These are phyloP conservation scores for Penicillium manginii DNA, from an alignment of 495 filamentous ascomycete genomes.

Conservation along the genomic window DNA sequence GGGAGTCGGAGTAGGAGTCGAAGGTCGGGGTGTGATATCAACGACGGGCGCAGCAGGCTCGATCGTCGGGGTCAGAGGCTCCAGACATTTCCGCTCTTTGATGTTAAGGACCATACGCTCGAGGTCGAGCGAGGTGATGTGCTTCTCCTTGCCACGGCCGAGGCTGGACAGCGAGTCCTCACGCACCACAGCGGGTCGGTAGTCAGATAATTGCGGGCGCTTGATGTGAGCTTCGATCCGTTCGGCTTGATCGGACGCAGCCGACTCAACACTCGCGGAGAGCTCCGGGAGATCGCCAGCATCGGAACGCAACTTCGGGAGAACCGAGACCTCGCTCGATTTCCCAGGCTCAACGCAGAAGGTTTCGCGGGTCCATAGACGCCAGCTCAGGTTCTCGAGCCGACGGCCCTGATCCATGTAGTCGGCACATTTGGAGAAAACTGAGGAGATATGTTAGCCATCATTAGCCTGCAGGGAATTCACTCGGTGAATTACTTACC, in stretches of 20 bases:
- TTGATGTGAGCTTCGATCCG: slow-evolving; percentile 68
- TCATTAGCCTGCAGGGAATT: background rate
- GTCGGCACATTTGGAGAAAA: slow-evolving; percentile 93
- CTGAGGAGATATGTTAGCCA: slow-evolving; percentile 47
- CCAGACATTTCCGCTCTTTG: slow-evolving; percentile 73
- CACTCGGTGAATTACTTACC: slow-evolving; percentile 60
- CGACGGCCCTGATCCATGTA: slow-evolving; percentile 91
- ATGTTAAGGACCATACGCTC: slow-evolving; percentile 92
- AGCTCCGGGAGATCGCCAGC: slow-evolving; percentile 74
- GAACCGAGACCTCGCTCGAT: slow-evolving; percentile 47
- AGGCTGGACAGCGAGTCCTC: slow-evolving; percentile 54
- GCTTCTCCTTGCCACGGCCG: slow-evolving; percentile 77
- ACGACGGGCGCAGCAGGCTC: slow-evolving; percentile 54
- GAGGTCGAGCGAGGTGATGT: slow-evolving; percentile 84
- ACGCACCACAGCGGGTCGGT: slow-evolving; percentile 49
- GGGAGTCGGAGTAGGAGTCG: slow-evolving; percentile 48
- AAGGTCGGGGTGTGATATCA: slow-evolving; percentile 51
- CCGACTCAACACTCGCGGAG: slow-evolving; percentile 89
- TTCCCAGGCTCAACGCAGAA: slow-evolving; percentile 85
- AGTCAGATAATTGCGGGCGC: slow-evolving; percentile 48
- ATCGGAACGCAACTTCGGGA: slow-evolving; percentile 48
- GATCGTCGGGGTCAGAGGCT: slow-evolving; percentile 53
- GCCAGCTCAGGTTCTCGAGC: slow-evolving; percentile 94
- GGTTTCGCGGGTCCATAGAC: slow-evolving; percentile 93
- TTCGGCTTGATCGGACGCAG: slow-evolving; percentile 72